Base-by-base conservation (phyloP, 352 stramenopile genomes). In the Pythium brachiatum region DNA sequence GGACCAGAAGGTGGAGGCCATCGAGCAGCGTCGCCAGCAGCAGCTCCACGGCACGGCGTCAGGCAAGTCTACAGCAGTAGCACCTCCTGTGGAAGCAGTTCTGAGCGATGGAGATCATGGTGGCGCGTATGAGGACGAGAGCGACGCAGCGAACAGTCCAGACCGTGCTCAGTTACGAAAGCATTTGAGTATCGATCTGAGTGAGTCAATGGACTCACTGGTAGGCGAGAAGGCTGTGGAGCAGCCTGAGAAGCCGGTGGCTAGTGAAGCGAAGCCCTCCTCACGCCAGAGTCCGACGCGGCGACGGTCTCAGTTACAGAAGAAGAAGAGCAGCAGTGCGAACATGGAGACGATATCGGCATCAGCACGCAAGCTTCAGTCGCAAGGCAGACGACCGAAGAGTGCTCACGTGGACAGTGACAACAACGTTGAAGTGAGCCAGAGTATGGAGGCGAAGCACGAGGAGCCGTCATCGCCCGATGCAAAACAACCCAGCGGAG, bases 1-100 rank as follows among this genome's bases (percentile, higher is more conserved):
- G 6, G 80, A 90, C 36, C 74, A 88, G 46, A 72, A 80, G 29
- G 81, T 90, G 1, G 79, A 85, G 55, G 79, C 79, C 13, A 88
- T 89, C 44, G 79, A 90, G 50, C 75, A 85, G 38, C 77, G 57
- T 3, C 73, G 74, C 13, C 75, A 83, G 64, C 75, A 83, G 59
- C 76, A 87, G 60, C 57, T 79, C 7, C 58, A 60, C 12, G 18
- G 11, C 18, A 48, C 41, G 41, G 41, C 41, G n/a, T 48, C 41
- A 13, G 41, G 41, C 5, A 48, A 48, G 41, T n/a, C 21, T 18
- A 15, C 41, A 9, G n/a, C n/a, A 7, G 12, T n/a, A 12, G 3
- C 41, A 7, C 41, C 48, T 4, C 11, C 21, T 11, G 26, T 26
- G 12, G 38, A 25, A 1, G 23, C 23, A 7, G 23, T 59, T 18